Base-by-base conservation (phyloP, 1,139 yeast species). In the Kodamaea ohmeri region DNA sequence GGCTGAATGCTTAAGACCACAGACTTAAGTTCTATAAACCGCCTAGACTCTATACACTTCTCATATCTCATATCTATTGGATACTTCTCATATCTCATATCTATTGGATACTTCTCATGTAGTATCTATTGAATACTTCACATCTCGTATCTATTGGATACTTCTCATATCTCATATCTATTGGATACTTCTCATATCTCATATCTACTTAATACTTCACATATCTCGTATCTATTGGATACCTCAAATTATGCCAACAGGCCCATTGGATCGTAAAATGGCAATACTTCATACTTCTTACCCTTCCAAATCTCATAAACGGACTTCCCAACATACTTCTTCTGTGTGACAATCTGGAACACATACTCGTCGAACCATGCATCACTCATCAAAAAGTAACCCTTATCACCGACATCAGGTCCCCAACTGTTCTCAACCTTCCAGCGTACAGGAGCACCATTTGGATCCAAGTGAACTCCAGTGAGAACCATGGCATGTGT, bases 381-480 rank as follows among this genome's bases (percentile, higher is more conserved):
- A 55, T 85, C 94, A 16, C 92, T 78, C 95, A 87, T 84, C 43
- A 83, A 71, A 55, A 74, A 86, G 58, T 75, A 80, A 11, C 95
- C 95, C 51, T 83, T 82, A 37, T 72, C 73, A 44, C 95, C 95
- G 6, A 73, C 69, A 32, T 74, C 84, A 39, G 76, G 73, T 45
- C 95, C 95, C 95, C 95, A 86, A 3, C 94, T 83, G 65, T 86
- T 86, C 58, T 86, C 90, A 38, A 87, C 88, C 58, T 83, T 78
- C 80, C 90, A 86, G 56, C 95, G 75, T 9, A 78, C 63, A 7
- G 95, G 92, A 39, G 67, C 61, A 16, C 55, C 54, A 13, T 60
- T 47, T 6, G 63, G 59, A 42, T 69, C 75, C 36, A 70, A 52
- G 58, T 85, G 90, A 34, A 83, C 92, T 12, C 80, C 86, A 20